A percentile compares a stretch with the other conserved stretches of the same genome.
These are phyloP conservation scores for Citeromyces matritensis DNA, from an alignment of 805 yeast genomes.

Conservation along the genomic window DNA sequence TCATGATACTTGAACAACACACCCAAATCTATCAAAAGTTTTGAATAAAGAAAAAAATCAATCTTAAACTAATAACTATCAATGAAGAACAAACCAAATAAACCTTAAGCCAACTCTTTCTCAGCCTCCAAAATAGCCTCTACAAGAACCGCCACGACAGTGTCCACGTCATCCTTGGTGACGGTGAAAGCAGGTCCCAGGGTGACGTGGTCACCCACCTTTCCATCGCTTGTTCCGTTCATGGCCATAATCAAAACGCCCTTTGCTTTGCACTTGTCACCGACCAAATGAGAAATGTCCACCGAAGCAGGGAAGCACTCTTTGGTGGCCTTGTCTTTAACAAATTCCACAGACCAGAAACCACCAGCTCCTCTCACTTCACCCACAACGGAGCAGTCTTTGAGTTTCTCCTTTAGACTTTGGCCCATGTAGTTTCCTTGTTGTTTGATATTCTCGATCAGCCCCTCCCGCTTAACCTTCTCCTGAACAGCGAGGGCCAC, in stretches of 20 bases:
- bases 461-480: conserved; percentile 16
- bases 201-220: conserved; percentile 26
- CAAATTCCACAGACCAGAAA: conserved; percentile 43
- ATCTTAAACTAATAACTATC: too few species aligned
- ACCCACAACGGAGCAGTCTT: conserved; percentile 26
- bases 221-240: conserved; percentile 24
- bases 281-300: conserved; percentile 19
- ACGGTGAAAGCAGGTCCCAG: conserved; percentile 30
- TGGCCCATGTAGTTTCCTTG: conserved; percentile 26
- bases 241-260: conserved; percentile 33
- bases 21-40: too few species aligned
- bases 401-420: conserved; percentile 17
- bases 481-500: conserved; percentile 31
- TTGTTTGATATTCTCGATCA: conserved; percentile 24
- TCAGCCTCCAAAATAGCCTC: conserved; percentile 24
- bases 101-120: conserved; percentile 1
- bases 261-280: conserved; percentile 20
- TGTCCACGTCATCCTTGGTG: conserved; percentile 24
- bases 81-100: too few species aligned
- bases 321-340: conserved; percentile 33
- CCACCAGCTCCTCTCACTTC: conserved; percentile 52
- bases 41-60: too few species aligned
- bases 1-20: too few species aligned
- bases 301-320: conserved; percentile 24
- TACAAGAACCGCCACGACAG: conserved; percentile 21